phyloP scores from a whole-genome alignment of 2,329 filamentous ascomycete genomes.

The Colletotrichum cuscutae region DNA sequence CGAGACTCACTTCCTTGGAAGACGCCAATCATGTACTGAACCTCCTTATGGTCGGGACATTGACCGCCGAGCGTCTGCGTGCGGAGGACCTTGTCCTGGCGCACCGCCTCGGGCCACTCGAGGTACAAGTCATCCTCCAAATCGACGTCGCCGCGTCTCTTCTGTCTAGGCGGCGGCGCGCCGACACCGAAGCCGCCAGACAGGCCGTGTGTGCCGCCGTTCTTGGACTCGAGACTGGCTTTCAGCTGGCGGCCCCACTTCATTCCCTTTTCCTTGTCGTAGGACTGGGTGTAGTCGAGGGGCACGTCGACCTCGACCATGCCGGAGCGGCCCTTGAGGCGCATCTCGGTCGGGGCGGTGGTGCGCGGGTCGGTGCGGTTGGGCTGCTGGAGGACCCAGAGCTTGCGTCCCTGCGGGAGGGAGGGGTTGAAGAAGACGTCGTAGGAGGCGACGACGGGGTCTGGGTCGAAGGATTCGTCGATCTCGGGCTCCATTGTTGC shows the following conservation, averaged over 20 bases:
- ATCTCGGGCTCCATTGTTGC: conserved; percentile 39
- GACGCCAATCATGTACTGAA: conserved; percentile 92
- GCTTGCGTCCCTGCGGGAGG: conserved; percentile 69
- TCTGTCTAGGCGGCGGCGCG: conserved; percentile 50
- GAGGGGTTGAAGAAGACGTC: conserved; percentile 86
- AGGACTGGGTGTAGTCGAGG: conserved; percentile 76
- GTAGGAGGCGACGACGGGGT: conserved; percentile 81
- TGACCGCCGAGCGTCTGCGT: conserved; percentile 89
- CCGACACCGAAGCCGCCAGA: conserved; percentile 78
- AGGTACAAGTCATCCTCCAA: conserved; percentile 59
- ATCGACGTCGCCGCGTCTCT: conserved; percentile 47
- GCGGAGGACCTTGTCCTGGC: conserved; percentile 77
- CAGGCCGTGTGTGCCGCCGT: conserved; percentile 74
- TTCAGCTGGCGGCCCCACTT: conserved; percentile 84
- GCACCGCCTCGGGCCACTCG: conserved; percentile 75
- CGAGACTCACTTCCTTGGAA: conserved; percentile 79
- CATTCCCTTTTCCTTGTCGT: conserved; percentile 85
- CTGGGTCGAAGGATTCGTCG: conserved; percentile 55
- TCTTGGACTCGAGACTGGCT: conserved; percentile 67
- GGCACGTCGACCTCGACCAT: conserved; percentile 95
- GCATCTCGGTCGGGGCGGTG: conserved; percentile 74
- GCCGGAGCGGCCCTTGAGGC: conserved; percentile 83
- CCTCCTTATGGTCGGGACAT: conserved; percentile 74
- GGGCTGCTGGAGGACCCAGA: conserved; percentile 90
- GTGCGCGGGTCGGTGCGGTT: conserved; percentile 74